These are phyloP conservation scores for Hericium coralloides DNA, from an alignment of 768 basidiomycete species.

Conservation along the genomic window DNA sequence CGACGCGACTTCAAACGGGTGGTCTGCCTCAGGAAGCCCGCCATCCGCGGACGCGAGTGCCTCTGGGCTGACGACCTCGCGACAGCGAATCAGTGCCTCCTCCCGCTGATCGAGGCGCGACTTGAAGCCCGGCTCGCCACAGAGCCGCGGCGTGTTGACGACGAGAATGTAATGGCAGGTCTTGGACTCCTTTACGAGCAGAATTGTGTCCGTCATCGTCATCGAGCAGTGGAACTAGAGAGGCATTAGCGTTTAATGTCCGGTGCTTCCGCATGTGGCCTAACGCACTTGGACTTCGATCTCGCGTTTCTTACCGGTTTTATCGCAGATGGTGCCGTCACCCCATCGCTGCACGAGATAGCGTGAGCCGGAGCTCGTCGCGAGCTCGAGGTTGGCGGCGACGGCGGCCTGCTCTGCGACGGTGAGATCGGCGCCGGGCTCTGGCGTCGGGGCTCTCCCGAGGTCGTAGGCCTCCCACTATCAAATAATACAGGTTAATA, in stretches of 20 bases:
- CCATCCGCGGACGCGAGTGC: conserved; percentile 19
- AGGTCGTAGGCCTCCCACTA: conserved; percentile 76
- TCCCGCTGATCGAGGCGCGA: conserved; percentile 57
- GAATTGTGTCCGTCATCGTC: conserved; percentile 85
- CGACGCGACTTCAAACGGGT: conserved; percentile 29
- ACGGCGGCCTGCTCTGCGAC: conserved; percentile 58
- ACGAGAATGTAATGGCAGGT: conserved; percentile 93
- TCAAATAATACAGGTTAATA: conserved; percentile 13
- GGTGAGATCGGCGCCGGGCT: conserved; percentile 53
- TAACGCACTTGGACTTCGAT: conserved; percentile 85
- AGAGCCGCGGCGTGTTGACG: conserved; percentile 90
- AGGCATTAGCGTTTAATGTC: too few relatives aligned
- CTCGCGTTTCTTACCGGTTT: conserved; percentile 78
- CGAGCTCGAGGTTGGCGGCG: conserved; percentile 66
- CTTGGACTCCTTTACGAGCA: conserved; percentile 87
- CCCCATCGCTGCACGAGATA: conserved; percentile 92
- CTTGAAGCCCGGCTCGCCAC: conserved; percentile 88
- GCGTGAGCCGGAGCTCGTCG: conserved; percentile 69
- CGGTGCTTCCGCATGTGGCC: neutral
- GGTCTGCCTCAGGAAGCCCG: conserved; percentile 40
- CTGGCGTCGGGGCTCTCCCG: conserved; percentile 54
- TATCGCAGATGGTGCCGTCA: conserved; percentile 90
- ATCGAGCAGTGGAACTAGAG: conserved; percentile 88
- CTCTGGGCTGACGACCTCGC: conserved; percentile 48
- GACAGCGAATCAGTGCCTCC: conserved; percentile 68